phyloP scores from a whole-genome alignment of 768 basidiomycete species.

The Leccinum fibrillosum region DNA sequence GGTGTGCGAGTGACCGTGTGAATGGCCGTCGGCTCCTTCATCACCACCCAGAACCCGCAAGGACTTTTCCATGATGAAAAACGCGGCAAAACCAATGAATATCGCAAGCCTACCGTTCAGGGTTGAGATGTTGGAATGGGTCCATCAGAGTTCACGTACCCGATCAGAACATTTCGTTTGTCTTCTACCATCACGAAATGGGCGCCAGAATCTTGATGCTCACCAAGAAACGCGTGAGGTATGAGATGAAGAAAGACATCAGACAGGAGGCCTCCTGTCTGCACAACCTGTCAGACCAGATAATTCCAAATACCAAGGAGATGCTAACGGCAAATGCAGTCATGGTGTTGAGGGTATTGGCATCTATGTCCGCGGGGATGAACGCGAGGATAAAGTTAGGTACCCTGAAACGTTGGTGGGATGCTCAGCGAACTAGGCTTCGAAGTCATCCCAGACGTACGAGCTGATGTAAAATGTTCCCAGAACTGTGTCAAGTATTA shows the following conservation, averaged over 20 bases:
- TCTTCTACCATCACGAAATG: constrained; percentile 85
- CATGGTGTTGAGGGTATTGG: constrained; percentile 87
- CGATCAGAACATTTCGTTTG: constrained; percentile 86
- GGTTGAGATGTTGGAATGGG: constrained; percentile 10
- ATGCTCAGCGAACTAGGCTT: constrained; percentile 19
- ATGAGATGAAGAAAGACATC: constrained; percentile 92
- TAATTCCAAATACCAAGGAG: constrained; percentile 9
- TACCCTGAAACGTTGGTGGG: constrained; percentile 48
- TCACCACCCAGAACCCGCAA: constrained; percentile 75
- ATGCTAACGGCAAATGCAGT: constrained; percentile 82
- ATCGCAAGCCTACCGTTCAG: constrained; percentile 58
- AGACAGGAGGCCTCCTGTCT: constrained; percentile 89
- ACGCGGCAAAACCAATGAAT: constrained; percentile 82
- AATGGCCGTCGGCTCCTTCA: constrained; percentile 45
- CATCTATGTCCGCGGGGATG: constrained; percentile 85
- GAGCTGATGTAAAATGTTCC: constrained; percentile 97
- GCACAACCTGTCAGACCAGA: constrained; percentile 18
- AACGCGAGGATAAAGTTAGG: constrained; percentile 95
- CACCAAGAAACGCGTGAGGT: constrained; percentile 90
- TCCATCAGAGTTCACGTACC: constrained; percentile 44
- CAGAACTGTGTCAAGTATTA: constrained; percentile 45
- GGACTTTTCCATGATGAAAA: constrained; percentile 93
- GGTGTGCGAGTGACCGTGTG: constrained; percentile 55
- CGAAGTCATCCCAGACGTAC: constrained; percentile 46
- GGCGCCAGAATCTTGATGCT: constrained; percentile 67